A percentile compares a stretch with the other conserved stretches of the same genome.
phyloP scores from a whole-genome alignment of 2,329 filamentous ascomycete species.

The Aciculosporium take region DNA sequence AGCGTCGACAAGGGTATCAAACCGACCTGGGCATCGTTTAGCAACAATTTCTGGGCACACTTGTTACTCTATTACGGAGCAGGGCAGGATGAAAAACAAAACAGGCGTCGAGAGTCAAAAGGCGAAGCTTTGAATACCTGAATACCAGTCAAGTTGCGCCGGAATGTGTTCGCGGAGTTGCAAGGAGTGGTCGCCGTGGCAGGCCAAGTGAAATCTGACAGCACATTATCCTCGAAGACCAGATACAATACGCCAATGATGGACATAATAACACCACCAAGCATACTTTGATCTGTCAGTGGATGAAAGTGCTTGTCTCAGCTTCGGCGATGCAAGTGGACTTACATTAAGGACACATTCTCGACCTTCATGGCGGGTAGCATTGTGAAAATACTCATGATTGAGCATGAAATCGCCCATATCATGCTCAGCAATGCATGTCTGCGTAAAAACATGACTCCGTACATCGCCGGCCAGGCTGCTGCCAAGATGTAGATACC shows the following conservation, averaged over 20 bases:
- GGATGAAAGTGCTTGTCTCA: background rate
- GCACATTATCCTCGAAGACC: conserved; percentile 53
- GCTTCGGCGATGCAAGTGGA: conserved; percentile 4
- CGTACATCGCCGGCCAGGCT: conserved; percentile 66
- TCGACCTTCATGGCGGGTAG: conserved; percentile 79
- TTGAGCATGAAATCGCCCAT: conserved; percentile 63
- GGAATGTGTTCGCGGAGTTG: conserved; percentile 23
- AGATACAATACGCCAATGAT: conserved; percentile 64
- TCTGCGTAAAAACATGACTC: conserved; percentile 52
- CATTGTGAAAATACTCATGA: conserved; percentile 85
- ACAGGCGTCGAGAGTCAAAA: background rate
- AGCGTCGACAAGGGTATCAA: conserved; percentile 68
- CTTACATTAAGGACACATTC: conserved; percentile 58
- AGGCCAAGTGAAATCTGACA: conserved; percentile 23
- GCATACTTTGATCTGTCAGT: conserved; percentile 22
- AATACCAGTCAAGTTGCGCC: conserved; percentile 47
- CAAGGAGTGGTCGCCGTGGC: conserved; percentile 9
- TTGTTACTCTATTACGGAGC: conserved; percentile 1
- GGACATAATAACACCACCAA: conserved; percentile 68
- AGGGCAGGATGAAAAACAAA: conserved; percentile 2
- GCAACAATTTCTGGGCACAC: background rate
- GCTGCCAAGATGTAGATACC: conserved; percentile 61
- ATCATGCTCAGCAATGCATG: conserved; percentile 50
- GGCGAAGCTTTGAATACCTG: conserved; percentile 33
- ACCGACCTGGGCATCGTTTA: conserved; percentile 39